Base-by-base conservation (phyloP, 2,329 filamentous ascomycete genomes). In the Akanthomyces muscarius region DNA sequence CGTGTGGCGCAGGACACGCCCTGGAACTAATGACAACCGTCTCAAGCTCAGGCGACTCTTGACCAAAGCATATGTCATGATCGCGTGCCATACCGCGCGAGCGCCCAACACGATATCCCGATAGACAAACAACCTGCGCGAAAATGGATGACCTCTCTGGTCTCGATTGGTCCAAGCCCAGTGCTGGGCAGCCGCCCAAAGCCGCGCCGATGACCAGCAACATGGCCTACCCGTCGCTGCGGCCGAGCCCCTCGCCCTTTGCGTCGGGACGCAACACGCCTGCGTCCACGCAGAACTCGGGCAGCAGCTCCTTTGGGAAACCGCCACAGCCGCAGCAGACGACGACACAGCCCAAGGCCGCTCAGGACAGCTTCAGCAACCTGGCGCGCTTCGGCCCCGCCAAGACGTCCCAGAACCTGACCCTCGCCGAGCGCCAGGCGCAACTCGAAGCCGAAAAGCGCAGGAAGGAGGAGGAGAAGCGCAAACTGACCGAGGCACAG, bases 321-420 rank as follows among this genome's bases (percentile, higher is more conserved):
- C 75, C 71, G 4, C 76, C 80, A 14, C 67, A 78, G 10, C 33
- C 13, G 16, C 53, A 56, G 16, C 53, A 30, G 47, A 28, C 42
- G 30, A 4, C 45, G 50, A 36, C 56, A 59, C 50, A 54, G 30
- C 10, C 28, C 10, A 61, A 54, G 30, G 41, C 59, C 42, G 75
- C 83, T 6, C 77, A 82, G 53, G 91, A 95, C 72, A 92, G 89
- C 78, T 95, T 95, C 76, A 90, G 90, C 70, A 89, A 87, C 69
- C 79, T 95, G 58, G 81, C 92, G 65, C 86, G 83, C 68, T 86
- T 89, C 69, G 74, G 73, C 18, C 68, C 73, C 6, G 77, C 82
- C 57, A 88, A 87, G 73, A 76, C 77, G 61, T 84, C 83, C 36
- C 89, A 87, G 74, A 95, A 89, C 66, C 80, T 97, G 18, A 89